Base-by-base conservation (phyloP, 768 basidiomycete species). In the Tricholomella constricta region DNA sequence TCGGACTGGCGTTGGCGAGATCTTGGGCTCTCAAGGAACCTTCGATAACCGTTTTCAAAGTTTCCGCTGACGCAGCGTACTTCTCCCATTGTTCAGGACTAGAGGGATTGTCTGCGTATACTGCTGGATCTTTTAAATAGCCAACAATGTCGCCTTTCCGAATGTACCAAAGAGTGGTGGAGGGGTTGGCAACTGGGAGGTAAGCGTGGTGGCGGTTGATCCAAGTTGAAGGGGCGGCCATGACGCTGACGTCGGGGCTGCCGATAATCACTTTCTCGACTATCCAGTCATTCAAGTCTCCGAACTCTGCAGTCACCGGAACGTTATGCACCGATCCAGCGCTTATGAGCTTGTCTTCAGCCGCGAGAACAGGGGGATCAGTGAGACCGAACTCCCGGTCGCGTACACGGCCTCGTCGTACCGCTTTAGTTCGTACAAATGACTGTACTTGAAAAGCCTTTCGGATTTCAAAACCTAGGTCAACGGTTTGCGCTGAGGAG, bases 391-490 rank as follows among this genome's bases (percentile, higher is more conserved):
- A 45, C 2, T 26, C 29, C 27, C 20, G 31, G 15, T 25, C 45
- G 2, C 7, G 2, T 3, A 19, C 45, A 8, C 51, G 46, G 0
- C 51, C 57, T 7, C 48, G n/a, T 6, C 29, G 10, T 1, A 45
- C 20, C 0, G 45, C 41, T 38, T 47, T 49, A 3, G 49, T 15
- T 17, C 57, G 34, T 3, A 58, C 47, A 29, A 45, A 58, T 5
- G 52, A 58, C 29, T 55, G 41, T 0, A 22, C 38, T 0, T 29
- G 44, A 19, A 45, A 59, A 0, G 63, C 55, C 23, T 53, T 38
- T 0, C 60, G 41, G 4, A 62, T 43, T 32, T 60, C 57, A 36
- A 65, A 65, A 0, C 62, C 64, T 1, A 65, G 25, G 15, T 60
- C 54, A 0, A 62, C 58, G 8, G 15, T 36, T 0, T 41, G 19